Conservation (phyloP, 768 basidiomycete species). For the Podaxis sp. region DNA sequence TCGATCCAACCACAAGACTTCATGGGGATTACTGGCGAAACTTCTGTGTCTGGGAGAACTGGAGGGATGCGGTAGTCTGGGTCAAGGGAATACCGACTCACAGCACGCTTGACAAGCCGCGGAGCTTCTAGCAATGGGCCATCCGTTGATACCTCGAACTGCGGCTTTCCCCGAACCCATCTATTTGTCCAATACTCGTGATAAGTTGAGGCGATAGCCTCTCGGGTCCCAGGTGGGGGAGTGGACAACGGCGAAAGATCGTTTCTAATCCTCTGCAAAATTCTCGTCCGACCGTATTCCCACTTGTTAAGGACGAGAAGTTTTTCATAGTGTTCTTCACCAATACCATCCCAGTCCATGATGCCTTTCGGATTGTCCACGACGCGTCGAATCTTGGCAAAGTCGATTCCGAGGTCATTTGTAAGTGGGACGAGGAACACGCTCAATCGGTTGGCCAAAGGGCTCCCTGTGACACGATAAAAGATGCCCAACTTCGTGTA, state of each 20-base stretch:
- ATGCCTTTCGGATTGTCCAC: conserved; percentile 50
- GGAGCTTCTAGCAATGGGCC: conserved; percentile 65
- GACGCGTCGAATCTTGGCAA: conserved; percentile 49
- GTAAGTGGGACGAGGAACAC: conserved; percentile 69
- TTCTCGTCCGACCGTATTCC: conserved; percentile 52
- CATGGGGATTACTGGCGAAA: conserved; percentile 32
- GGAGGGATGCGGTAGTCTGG: conserved; percentile 1
- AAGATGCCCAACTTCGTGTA: conserved; percentile 64
- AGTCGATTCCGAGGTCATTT: conserved; percentile 53
- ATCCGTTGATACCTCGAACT: conserved; percentile 45
- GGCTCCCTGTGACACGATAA: conserved; percentile 62
- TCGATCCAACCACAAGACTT: conserved; percentile 54
- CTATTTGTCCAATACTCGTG: conserved; percentile 55
- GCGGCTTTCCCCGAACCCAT: conserved; percentile 50
- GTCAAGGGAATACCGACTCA: conserved; percentile 37
- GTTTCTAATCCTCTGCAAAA: conserved; percentile 56
- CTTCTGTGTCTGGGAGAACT: background rate
- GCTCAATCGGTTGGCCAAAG: conserved; percentile 49
- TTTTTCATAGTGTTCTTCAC: conserved; percentile 46
- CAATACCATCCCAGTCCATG: conserved; percentile 55
- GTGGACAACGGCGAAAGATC: conserved; percentile 68
- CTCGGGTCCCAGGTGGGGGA: conserved; percentile 52
- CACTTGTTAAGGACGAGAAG: conserved; percentile 56
- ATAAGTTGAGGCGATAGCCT: conserved; percentile 50
- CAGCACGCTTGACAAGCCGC: conserved; percentile 40